phyloP scores from a whole-genome alignment of 148 eudicot genomes.

The Chenopodium quinoa region DNA sequence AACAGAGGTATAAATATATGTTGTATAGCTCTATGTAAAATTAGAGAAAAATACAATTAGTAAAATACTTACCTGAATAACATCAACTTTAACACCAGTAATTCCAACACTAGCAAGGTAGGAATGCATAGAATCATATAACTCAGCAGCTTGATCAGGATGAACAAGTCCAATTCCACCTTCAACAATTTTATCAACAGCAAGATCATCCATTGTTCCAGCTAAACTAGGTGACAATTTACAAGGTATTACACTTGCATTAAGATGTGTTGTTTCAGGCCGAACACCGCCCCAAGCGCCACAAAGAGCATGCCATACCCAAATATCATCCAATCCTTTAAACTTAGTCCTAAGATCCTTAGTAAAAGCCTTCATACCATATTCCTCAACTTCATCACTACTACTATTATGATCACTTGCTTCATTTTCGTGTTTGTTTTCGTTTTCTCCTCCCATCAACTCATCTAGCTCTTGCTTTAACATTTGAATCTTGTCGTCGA shows the following conservation, averaged over 20 bases:
- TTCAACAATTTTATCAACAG: conserved; percentile 76
- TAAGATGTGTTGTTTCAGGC: conserved; percentile 52
- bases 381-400: conserved; percentile 3
- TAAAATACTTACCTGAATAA: conserved; percentile 58
- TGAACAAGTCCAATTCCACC: conserved; percentile 75
- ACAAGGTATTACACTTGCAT: conserved; percentile 40
- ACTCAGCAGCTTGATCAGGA: conserved; percentile 53
- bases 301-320: conserved; percentile 82
- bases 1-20: not conserved
- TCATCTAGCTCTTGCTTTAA: conserved; percentile 41
- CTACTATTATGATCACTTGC: not conserved
- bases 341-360: conserved; percentile 58
- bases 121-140: conserved; percentile 73
- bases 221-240: conserved; percentile 55
- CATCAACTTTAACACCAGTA: conserved; percentile 84
- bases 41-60: not conserved
- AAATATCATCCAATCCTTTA: conserved; percentile 57
- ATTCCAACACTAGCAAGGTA: conserved; percentile 64
- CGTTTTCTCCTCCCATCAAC: conserved; percentile 26
- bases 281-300: conserved; percentile 85
- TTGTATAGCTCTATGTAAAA: no score
- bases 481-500: conserved; percentile 31
- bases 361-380: conserved; percentile 70
- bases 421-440: not conserved
- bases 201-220: conserved; percentile 78